Percentiles rank a stretch among this genome's conserved stretches.
These are phyloP conservation scores for Leccinellum rugosiceps DNA, from an alignment of 768 basidiomycete genomes.

Conservation along the genomic window DNA sequence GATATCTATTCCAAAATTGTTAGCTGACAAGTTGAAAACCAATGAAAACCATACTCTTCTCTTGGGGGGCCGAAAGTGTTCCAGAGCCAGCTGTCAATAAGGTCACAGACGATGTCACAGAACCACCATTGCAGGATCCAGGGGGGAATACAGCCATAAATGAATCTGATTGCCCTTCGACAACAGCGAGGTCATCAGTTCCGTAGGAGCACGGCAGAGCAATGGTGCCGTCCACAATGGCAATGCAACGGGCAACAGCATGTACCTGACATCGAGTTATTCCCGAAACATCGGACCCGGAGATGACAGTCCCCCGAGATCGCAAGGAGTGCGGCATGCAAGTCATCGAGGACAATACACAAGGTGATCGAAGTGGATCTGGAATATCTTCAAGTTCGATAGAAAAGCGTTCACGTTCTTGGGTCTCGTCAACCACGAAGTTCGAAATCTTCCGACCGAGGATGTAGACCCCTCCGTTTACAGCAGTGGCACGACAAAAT, in stretches of 20 bases:
- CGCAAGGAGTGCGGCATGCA: constrained; percentile 33
- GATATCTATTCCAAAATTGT: constrained; percentile 43
- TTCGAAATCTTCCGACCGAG: constrained; percentile 45
- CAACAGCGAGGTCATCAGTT: constrained; percentile 7
- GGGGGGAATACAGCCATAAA: constrained; percentile 77
- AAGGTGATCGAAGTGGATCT: constrained; percentile 51
- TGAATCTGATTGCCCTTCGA: constrained; percentile 47
- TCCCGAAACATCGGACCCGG: not conserved
- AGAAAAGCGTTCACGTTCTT: constrained; percentile 31
- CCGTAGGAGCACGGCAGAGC: constrained; percentile 29
- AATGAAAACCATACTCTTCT: constrained; percentile 45
- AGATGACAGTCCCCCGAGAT: constrained; percentile 18
- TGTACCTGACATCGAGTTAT: constrained; percentile 1
- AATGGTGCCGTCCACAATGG: constrained; percentile 41
- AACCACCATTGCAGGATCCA: constrained; percentile 45
- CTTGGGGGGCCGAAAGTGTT: constrained; percentile 69
- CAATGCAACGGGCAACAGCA: constrained; percentile 47
- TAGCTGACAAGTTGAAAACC: not conserved
- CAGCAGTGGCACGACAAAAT: constrained; percentile 84
- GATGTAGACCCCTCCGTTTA: constrained; percentile 71
- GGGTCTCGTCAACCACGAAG: constrained; percentile 29
- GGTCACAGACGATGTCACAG: constrained; percentile 50
- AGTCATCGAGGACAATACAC: constrained; percentile 50
- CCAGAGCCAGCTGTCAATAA: constrained; percentile 69
- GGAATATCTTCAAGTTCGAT: constrained; percentile 58